phyloP scores from a whole-genome alignment of 148 eudicot species.

The Chenopodium formosanum region DNA sequence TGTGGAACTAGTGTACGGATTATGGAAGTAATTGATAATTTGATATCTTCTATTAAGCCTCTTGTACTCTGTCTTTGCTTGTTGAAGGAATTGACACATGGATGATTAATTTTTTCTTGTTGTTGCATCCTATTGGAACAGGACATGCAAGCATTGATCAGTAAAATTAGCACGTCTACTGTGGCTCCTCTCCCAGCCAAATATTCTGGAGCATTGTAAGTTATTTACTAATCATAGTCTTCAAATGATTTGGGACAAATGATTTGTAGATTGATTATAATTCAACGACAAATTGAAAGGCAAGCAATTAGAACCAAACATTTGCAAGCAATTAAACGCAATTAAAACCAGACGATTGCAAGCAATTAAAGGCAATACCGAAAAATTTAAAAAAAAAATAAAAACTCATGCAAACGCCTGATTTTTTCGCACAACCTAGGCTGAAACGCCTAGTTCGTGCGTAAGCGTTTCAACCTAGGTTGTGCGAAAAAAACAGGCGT shows the following conservation, averaged over 20 bases:
- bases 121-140: slow-evolving; percentile 31
- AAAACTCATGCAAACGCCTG: too few relatives aligned
- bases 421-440: too few relatives aligned
- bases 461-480: too few relatives aligned
- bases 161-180: slow-evolving; percentile 81
- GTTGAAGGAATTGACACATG: not conserved
- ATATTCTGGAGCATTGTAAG: slow-evolving; percentile 91
- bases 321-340: too few relatives aligned
- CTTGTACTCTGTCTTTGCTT: not conserved
- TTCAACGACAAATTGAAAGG: too few relatives aligned
- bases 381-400: too few relatives aligned
- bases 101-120: not conserved
- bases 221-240: slow-evolving; percentile 12
- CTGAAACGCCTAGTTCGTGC: too few relatives aligned
- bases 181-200: slow-evolving; percentile 90
- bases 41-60: not conserved
- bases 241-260: not conserved
- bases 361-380: too few relatives aligned
- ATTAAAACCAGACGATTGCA: too few relatives aligned
- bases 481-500: too few relatives aligned
- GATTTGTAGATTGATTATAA: too few relatives aligned
- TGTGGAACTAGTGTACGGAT: not conserved
- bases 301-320: too few relatives aligned
- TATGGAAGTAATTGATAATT: not conserved
- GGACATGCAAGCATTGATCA: slow-evolving; percentile 98